A percentile compares a stretch with the other conserved stretches of the same genome.
Evolutionary conservation across 1,284 basidiomycete species (phyloP).

Genomic region (Cryptococcus depauperatus): DNA sequence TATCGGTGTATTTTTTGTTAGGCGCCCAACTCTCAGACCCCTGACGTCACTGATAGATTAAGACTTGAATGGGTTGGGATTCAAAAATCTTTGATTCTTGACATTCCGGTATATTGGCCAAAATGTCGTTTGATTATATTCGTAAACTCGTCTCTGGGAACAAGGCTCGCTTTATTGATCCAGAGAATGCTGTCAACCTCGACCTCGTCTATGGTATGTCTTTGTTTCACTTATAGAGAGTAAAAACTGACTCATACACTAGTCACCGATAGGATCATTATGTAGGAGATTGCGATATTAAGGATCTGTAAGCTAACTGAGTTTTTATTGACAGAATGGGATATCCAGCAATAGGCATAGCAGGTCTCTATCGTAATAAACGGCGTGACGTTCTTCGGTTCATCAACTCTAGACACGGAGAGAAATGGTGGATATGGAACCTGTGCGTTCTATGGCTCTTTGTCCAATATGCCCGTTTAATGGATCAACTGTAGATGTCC

Average conservation of each 20-base stretch:
- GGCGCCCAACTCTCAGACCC: too few species aligned
- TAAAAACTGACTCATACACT: conserved; percentile 7
- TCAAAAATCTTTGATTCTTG: neutral
- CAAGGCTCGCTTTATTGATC: conserved; percentile 70
- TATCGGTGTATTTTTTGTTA: too few species aligned
- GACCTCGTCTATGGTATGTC: conserved; percentile 71
- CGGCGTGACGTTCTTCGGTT: conserved; percentile 70
- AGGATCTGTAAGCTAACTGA: neutral
- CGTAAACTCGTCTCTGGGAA: conserved; percentile 49
- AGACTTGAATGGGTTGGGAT: too few species aligned
- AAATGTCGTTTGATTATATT: conserved; percentile 35
- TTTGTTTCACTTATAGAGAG: neutral
- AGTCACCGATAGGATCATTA: conserved; percentile 55
- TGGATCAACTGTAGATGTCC: conserved; percentile 50
- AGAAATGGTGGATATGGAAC: conserved; percentile 79
- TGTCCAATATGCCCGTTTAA: neutral
- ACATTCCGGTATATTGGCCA: neutral
- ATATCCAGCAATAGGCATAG: conserved; percentile 74
- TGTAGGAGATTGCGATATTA: conserved; percentile 44
- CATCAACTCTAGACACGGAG: conserved; percentile 62
- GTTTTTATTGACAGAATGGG: conserved; percentile 47
- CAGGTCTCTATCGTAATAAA: conserved; percentile 71
- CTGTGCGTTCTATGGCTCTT: conserved; percentile 44
- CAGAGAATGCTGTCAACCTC: conserved; percentile 60
- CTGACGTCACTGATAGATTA: too few species aligned